phyloP scores from a whole-genome alignment of 108 stramenopile genomes.

The Cyclotella cryptica region DNA sequence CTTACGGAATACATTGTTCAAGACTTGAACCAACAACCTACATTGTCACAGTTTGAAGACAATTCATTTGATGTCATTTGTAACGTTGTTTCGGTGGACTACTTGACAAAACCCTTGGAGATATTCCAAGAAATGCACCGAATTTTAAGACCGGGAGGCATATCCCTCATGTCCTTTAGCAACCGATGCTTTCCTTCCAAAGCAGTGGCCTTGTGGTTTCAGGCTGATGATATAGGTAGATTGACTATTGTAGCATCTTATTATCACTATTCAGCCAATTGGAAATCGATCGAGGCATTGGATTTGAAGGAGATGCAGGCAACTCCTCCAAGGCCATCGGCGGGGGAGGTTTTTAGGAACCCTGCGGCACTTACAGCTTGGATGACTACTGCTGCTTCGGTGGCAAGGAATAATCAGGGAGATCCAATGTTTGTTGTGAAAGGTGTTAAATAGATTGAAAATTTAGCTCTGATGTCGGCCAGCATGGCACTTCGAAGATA shows the following conservation, averaged over 20 bases:
- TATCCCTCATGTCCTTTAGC: constrained; percentile 67
- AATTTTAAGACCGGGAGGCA: constrained; percentile 72
- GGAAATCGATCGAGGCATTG: constrained; percentile 69
- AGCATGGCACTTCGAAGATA: no score
- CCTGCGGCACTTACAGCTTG: constrained; percentile 65
- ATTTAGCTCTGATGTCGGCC: neutral
- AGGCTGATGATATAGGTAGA: constrained; percentile 76
- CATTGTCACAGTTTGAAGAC: constrained; percentile 62
- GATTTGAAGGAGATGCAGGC: constrained; percentile 58
- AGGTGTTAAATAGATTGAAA: constrained; percentile 50
- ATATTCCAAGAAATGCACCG: constrained; percentile 80
- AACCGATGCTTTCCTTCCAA: constrained; percentile 87
- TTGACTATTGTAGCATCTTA: constrained; percentile 76
- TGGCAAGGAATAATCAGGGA: constrained; percentile 59
- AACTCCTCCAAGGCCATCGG: constrained; percentile 56
- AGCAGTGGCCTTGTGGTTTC: constrained; percentile 83
- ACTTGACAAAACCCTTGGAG: constrained; percentile 71
- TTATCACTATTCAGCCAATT: constrained; percentile 69
- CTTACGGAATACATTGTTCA: constrained; percentile 66
- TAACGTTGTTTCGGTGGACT: constrained; percentile 81
- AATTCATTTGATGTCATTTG: constrained; percentile 73
- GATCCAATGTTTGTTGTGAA: constrained; percentile 85
- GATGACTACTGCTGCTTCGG: constrained; percentile 67
- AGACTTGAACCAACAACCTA: constrained; percentile 68
- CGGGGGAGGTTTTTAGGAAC: constrained; percentile 61